phyloP scores from a whole-genome alignment of 2,329 filamentous ascomycete genomes.

The Phialocephala sp. region DNA sequence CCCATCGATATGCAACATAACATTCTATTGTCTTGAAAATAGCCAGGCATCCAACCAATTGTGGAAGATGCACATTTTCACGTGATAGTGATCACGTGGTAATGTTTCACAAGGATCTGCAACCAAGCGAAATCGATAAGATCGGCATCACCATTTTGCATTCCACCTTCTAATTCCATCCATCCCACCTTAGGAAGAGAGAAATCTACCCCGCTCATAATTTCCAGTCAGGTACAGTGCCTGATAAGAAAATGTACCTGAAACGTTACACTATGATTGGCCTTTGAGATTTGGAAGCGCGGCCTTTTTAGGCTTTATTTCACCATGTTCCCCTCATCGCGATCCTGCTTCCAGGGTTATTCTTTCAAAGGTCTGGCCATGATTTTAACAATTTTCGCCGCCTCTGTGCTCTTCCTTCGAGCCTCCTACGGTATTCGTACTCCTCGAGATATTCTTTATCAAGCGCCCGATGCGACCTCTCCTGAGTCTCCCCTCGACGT shows the following conservation, averaged over 20 bases:
- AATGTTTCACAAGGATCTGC: constrained; percentile 6
- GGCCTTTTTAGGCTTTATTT: constrained; percentile 15
- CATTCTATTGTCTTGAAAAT: no score
- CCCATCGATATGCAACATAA: no score
- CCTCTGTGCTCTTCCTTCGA: constrained; percentile 7
- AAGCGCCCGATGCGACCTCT: constrained; percentile 1
- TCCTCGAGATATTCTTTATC: background rate
- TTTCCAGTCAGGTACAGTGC: constrained; percentile 11
- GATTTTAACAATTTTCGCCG: constrained; percentile 12
- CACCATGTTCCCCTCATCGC: constrained; percentile 16
- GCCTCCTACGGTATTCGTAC: constrained; percentile 2
- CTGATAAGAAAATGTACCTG: constrained; percentile 12
- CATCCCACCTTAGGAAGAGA: constrained; percentile 4
- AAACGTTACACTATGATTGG: constrained; percentile 26
- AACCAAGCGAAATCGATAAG: constrained; percentile 11
- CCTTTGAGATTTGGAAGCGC: constrained; percentile 7
- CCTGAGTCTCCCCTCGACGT: constrained; percentile 21
- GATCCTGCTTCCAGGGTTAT: background rate
- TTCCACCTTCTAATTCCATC: constrained; percentile 9
- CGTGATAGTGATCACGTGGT: background rate
- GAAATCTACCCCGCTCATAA: background rate
- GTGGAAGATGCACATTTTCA: background rate
- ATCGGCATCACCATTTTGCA: constrained; percentile 3
- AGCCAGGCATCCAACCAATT: no score
- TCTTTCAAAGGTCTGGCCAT: constrained; percentile 5